Evolutionary conservation across 495 filamentous ascomycete genomes (phyloP).

Genomic region (Podospora appendiculata): DNA sequence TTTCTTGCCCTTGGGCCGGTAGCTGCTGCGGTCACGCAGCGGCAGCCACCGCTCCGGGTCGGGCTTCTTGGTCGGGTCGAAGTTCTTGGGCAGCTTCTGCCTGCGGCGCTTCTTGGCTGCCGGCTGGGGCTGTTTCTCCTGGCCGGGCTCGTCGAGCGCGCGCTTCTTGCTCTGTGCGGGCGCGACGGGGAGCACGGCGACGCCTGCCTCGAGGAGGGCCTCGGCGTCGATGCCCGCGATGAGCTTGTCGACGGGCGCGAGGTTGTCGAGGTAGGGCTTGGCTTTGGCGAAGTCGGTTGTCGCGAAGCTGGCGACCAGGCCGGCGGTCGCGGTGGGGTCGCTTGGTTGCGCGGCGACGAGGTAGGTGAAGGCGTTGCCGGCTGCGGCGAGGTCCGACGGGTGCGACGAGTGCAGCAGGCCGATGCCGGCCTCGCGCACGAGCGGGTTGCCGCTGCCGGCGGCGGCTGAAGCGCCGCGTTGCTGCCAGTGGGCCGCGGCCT

Average conservation of each 20-base stretch:
- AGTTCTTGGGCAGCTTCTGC: slow-evolving; percentile 72
- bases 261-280: slow-evolving; percentile 48
- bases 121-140: slow-evolving; percentile 52
- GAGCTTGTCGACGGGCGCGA: slow-evolving; percentile 60
- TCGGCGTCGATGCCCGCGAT: slow-evolving; percentile 58
- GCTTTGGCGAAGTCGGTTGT: slow-evolving; percentile 55
- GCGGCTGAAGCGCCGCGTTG: slow-evolving; percentile 29
- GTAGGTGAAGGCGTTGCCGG: slow-evolving; percentile 65
- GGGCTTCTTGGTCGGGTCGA: slow-evolving; percentile 60
- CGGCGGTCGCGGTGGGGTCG: slow-evolving; percentile 64
- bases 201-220: slow-evolving; percentile 68
- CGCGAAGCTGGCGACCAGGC: slow-evolving; percentile 77
- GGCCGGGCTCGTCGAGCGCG: slow-evolving; percentile 31
- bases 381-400: slow-evolving; percentile 54
- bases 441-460: slow-evolving; percentile 33
- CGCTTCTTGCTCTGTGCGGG: slow-evolving; percentile 25
- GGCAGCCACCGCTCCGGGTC: slow-evolving; percentile 94
- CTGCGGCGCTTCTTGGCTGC: slow-evolving; percentile 55
- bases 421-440: slow-evolving; percentile 72
- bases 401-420: slow-evolving; percentile 70
- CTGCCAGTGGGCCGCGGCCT: slow-evolving; percentile 78
- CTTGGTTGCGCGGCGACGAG: slow-evolving; percentile 54
- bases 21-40: slow-evolving; percentile 77
- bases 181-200: slow-evolving; percentile 50
- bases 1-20: slow-evolving; percentile 85